Conservation (phyloP, 164 flowering plant genomes). For the Taxillus chinensis region DNA sequence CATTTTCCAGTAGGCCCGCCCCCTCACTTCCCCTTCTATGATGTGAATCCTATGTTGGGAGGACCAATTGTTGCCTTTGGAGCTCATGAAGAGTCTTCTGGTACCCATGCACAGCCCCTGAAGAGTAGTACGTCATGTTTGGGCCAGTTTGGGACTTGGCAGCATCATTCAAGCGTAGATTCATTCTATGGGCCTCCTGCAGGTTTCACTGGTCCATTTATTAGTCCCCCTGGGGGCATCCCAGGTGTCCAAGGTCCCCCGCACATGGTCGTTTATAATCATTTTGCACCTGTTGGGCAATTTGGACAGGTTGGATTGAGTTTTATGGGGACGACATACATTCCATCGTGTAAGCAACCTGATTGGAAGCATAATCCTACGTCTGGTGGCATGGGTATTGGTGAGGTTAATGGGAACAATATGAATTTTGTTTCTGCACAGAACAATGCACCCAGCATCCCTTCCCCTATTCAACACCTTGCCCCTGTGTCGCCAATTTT, state of each 20-base stretch:
- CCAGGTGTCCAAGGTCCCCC: slow-evolving; percentile 87
- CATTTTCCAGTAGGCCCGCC: slow-evolving; percentile 76
- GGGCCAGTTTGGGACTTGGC: slow-evolving; percentile 71
- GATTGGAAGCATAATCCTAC: slow-evolving; percentile 85
- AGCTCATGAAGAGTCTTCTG: slow-evolving; percentile 64
- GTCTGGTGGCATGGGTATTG: slow-evolving; percentile 41
- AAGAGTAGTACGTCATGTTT: slow-evolving; percentile 46
- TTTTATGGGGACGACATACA: slow-evolving; percentile 87
- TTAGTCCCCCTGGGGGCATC: slow-evolving; percentile 71
- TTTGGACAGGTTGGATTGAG: slow-evolving; percentile 94
- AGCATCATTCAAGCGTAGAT: slow-evolving; percentile 75
- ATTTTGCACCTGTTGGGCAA: slow-evolving; percentile 94
- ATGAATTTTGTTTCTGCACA: slow-evolving; percentile 49
- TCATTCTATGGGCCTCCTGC: slow-evolving; percentile 85
- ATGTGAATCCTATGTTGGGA: slow-evolving; percentile 83
- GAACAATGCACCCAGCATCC: slow-evolving; percentile 41
- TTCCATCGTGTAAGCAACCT: slow-evolving; percentile 88
- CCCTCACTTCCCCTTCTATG: slow-evolving; percentile 76
- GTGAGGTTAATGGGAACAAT: slow-evolving; percentile 54
- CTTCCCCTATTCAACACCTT: slow-evolving; percentile 57
- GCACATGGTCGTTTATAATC: slow-evolving; percentile 95
- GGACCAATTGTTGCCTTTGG: slow-evolving; percentile 80
- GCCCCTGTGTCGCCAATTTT: slow-evolving; percentile 79
- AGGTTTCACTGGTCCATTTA: slow-evolving; percentile 82
- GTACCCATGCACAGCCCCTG: slow-evolving; percentile 52